These are phyloP conservation scores for Spiromastix sp. DNA, from an alignment of 2,329 filamentous ascomycete genomes.

Conservation along the genomic window DNA sequence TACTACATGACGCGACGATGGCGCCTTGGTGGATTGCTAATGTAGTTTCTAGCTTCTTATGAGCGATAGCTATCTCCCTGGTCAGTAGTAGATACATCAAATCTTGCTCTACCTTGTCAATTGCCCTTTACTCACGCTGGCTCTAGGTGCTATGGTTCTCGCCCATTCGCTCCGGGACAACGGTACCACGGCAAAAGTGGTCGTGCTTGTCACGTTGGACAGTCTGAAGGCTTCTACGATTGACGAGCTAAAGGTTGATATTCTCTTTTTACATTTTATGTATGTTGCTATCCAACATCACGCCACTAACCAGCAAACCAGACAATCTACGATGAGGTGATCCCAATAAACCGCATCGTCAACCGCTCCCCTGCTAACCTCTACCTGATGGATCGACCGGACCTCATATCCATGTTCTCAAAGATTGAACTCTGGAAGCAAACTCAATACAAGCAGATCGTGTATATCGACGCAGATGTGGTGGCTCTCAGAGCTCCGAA, in stretches of 20 bases:
- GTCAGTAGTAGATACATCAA: constrained; percentile 46
- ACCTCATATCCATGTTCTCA: constrained; percentile 87
- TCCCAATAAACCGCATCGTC: constrained; percentile 69
- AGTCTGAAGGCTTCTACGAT: constrained; percentile 66
- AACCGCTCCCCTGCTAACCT: constrained; percentile 74
- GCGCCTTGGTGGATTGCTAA: background rate
- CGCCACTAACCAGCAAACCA: constrained; percentile 29
- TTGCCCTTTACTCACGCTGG: constrained; percentile 4
- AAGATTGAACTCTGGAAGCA: constrained; percentile 94
- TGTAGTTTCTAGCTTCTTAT: constrained; percentile 60
- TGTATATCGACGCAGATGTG: constrained; percentile 90
- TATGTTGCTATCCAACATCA: background rate
- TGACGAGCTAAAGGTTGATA: constrained; percentile 61
- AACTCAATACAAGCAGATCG: constrained; percentile 79
- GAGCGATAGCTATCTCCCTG: constrained; percentile 86
- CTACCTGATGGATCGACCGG: constrained; percentile 80
- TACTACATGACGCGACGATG: background rate
- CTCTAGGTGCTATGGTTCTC: constrained; percentile 75
- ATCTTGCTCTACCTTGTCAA: background rate
- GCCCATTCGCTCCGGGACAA: constrained; percentile 90
- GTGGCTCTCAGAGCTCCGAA: constrained; percentile 86
- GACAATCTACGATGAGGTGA: constrained; percentile 78
- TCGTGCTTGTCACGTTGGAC: constrained; percentile 72
- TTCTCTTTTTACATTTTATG: constrained; percentile 7
- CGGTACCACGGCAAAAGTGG: constrained; percentile 75